Base-by-base conservation (phyloP, 495 filamentous ascomycete species). In the Penicillium desertorum region DNA sequence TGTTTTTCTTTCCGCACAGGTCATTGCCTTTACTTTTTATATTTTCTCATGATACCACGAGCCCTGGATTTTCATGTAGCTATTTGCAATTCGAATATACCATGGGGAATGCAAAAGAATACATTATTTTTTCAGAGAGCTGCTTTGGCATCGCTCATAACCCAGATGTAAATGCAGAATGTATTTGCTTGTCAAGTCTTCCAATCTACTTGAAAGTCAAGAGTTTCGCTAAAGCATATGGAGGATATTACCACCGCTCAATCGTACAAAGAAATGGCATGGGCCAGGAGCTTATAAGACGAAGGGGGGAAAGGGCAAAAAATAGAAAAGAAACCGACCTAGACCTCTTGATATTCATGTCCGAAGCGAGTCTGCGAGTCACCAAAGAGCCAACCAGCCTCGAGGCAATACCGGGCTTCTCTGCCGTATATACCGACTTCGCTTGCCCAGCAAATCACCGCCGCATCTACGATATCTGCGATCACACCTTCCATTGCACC, bases 401-500 rank as follows among this genome's bases (percentile, higher is more conserved):
- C 91, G 54, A 91, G 83, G 68, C 91, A 96, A 71, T 92, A 96
- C 60, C 81, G 79, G 3, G 87, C 89, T 57, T 91, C 89, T 29
- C 80, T 77, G 14, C 81, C 84, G 52, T 80, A 78, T 54, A 83
- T 82, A 4, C 89, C 84, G 51, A 86, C 84, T 72, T 96, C 92
- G 64, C 89, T 96, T 30, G 88, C 90, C 83, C 95, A 97, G 76
- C 94, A 98, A 17, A 98, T 86, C 29, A 97, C 82, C 17, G 87
- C 86, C 11, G 90, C 94, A 77, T 98, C 94, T 8, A 98, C 84
- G 34, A 98, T 91, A 29, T 91, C 92, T 43, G 89, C 88, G 44
- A 98, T 77, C 32, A 96, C 88, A 14, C 92, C 91, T 70, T 98
- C 94, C 77, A 96, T 94, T 2, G 93, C 89, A n/a, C 94, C 94